Evolutionary conservation across 2,329 filamentous ascomycete genomes (phyloP).

Genomic region (Alternaria arborescens): DNA sequence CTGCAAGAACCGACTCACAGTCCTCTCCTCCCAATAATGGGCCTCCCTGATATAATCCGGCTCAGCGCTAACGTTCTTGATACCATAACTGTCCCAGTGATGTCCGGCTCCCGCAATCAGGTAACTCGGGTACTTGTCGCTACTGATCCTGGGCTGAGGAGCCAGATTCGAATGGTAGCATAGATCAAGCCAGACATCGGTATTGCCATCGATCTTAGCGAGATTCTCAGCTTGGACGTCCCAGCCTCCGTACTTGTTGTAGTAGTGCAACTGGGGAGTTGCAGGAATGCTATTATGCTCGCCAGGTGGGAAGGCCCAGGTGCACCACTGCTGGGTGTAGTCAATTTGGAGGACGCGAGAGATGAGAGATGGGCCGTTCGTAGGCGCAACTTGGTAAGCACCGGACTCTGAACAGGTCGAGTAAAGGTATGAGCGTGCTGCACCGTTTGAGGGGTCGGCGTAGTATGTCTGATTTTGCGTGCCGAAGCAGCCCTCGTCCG

Average conservation of each 20-base stretch:
- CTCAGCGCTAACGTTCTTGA: conserved; percentile 54
- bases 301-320: conserved; percentile 62
- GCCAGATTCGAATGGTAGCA: conserved; percentile 61
- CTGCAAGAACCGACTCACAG: conserved; percentile 50
- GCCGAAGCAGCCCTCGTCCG: conserved; percentile 56
- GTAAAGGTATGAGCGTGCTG: conserved; percentile 59
- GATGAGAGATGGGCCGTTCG: conserved; percentile 56
- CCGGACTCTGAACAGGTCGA: conserved; percentile 61
- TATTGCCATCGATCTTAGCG: conserved; percentile 62
- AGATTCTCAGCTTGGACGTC: conserved; percentile 58
- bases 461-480: conserved; percentile 56
- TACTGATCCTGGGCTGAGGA: conserved; percentile 45
- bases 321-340: conserved; percentile 66
- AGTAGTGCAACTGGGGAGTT: conserved; percentile 53
- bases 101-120: conserved; percentile 62
- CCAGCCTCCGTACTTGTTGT: conserved; percentile 60
- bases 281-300: conserved; percentile 56
- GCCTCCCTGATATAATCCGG: conserved; percentile 62
- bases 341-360: conserved; percentile 58
- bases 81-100: conserved; percentile 60
- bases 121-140: conserved; percentile 59
- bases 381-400: conserved; percentile 59
- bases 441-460: conserved; percentile 54
- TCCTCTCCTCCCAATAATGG: conserved; percentile 61
- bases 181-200: conserved; percentile 63